phyloP scores from a whole-genome alignment of 441 rosid species.

The Geranium incanum region DNA sequence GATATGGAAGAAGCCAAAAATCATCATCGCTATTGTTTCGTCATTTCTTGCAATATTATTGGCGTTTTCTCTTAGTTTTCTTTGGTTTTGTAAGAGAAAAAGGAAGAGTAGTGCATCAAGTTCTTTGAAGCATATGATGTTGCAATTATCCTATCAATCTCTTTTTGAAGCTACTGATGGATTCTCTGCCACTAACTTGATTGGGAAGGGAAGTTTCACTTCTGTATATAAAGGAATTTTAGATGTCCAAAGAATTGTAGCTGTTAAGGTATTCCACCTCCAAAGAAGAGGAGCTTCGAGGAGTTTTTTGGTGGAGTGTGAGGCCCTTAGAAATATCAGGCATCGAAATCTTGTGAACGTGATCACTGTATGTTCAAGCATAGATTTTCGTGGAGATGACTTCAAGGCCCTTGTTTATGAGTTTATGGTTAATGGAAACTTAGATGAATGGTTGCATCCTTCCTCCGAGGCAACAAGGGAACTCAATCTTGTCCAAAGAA shows the following conservation, averaged over 20 bases:
- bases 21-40: background rate
- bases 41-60: background rate
- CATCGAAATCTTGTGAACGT: slow-evolving; percentile 35
- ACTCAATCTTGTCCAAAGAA: too few species aligned
- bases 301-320: slow-evolving; percentile 32
- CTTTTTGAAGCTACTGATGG: slow-evolving; percentile 9
- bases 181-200: slow-evolving; percentile 5
- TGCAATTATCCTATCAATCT: background rate
- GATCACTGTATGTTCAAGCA: slow-evolving; percentile 26
- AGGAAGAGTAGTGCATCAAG: background rate
- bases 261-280: slow-evolving; percentile 34
- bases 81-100: background rate
- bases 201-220: background rate
- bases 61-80: background rate
- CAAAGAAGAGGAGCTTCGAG: slow-evolving; percentile 24
- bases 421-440: slow-evolving; percentile 27
- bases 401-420: slow-evolving; percentile 30
- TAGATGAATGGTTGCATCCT: slow-evolving; percentile 14
- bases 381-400: slow-evolving; percentile 25
- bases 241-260: background rate
- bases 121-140: background rate
- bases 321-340: slow-evolving; percentile 18
- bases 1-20: background rate
- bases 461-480: too few species aligned
- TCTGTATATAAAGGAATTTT: too few species aligned